These are phyloP conservation scores for Saccharomyces hybrid DNA, from an alignment of 1,139 yeast species.

Conservation along the genomic window DNA sequence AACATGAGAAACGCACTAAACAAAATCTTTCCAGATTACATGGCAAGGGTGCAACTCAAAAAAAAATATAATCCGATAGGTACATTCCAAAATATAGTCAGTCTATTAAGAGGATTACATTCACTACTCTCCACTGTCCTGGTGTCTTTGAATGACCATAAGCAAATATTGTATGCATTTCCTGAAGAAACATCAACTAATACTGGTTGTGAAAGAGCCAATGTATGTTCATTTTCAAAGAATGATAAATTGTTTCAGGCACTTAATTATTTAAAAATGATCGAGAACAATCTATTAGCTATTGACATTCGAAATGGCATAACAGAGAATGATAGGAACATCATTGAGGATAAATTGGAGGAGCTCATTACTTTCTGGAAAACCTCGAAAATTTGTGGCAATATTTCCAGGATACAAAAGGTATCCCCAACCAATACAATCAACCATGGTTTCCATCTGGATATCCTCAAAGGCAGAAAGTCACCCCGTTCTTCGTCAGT, in stretches of 20 bases:
- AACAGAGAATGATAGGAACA: background rate
- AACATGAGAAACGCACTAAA: background rate
- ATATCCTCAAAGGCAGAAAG: constrained; percentile 5
- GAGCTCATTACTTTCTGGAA: background rate
- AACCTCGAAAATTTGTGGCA: background rate
- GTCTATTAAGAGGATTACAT: background rate
- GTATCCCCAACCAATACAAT: background rate
- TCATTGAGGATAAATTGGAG: background rate
- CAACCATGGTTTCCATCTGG: constrained; percentile 9
- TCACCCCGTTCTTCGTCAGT: background rate
- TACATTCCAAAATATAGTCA: background rate
- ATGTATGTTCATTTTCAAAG: background rate
- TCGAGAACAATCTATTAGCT: background rate
- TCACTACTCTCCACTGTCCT: background rate
- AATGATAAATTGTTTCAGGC: background rate
- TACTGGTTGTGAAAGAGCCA: background rate
- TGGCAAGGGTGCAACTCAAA: background rate
- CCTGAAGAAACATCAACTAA: background rate
- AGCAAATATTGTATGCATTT: background rate
- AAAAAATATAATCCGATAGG: background rate
- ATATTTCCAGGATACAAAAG: background rate
- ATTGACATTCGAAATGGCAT: background rate
- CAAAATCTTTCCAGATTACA: constrained; percentile 2
- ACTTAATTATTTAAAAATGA: background rate
- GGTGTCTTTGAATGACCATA: background rate